Conservation (phyloP, 129 eudicot genomes). For the Arctium lappa region DNA sequence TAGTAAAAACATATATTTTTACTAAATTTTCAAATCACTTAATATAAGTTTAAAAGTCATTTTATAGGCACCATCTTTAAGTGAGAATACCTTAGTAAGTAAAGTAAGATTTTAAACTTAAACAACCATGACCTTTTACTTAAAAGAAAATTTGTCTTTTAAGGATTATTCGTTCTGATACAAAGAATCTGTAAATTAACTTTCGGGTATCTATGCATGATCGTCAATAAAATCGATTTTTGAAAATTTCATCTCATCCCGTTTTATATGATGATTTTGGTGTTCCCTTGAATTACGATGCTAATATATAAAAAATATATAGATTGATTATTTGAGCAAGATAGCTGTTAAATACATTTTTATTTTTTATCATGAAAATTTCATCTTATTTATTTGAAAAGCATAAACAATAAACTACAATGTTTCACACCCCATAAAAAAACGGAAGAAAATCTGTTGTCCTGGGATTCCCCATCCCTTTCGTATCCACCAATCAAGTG, state of each 20-base stretch:
- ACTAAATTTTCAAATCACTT: no score
- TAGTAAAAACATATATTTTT: no score
- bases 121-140: background rate
- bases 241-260: background rate
- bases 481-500: background rate
- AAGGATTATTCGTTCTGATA: slow-evolving; percentile 9
- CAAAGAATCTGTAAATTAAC: background rate
- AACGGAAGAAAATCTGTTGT: background rate
- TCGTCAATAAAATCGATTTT: background rate
- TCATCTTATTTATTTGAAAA: background rate
- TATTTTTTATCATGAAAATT: no score
- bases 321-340: background rate
- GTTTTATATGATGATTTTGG: background rate
- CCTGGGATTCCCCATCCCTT: no score
- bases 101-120: background rate
- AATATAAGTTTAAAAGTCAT: background rate
- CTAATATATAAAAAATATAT: background rate
- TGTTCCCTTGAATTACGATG: background rate
- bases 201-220: background rate
- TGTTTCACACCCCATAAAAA: background rate
- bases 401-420: background rate
- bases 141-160: background rate
- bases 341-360: background rate
- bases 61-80: background rate
- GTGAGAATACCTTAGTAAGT: background rate